These are phyloP conservation scores for Rhodosporidiobolus odoratus DNA, from an alignment of 768 basidiomycete genomes.

Conservation along the genomic window DNA sequence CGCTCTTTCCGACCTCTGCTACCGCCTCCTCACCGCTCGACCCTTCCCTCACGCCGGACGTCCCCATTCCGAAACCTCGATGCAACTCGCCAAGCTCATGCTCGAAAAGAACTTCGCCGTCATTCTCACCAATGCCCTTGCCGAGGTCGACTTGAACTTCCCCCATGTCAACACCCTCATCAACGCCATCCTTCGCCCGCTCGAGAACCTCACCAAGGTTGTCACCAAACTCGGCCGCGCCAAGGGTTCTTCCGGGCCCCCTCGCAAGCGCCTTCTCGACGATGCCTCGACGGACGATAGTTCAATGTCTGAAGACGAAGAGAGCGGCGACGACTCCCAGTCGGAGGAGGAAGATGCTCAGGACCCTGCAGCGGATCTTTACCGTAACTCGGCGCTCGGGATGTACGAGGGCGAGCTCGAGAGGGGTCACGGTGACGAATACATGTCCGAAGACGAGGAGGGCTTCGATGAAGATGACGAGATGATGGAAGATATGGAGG, in stretches of 20 bases:
- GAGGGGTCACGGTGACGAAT: conserved; percentile 41
- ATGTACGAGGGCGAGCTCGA: conserved; percentile 56
- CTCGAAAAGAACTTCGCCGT: conserved; percentile 94
- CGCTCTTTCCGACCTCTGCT: conserved; percentile 77
- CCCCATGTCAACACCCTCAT: conserved; percentile 81
- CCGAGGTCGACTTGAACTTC: conserved; percentile 92
- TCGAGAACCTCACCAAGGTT: conserved; percentile 85
- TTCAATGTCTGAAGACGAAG: conserved; percentile 46
- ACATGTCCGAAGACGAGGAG: conserved; percentile 38
- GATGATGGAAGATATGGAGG: conserved; percentile 39
- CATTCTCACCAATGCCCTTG: conserved; percentile 75
- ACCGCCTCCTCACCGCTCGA: conserved; percentile 75
- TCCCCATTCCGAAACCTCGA: conserved; percentile 62
- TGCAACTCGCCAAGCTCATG: conserved; percentile 96
- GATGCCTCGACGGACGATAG: conserved; percentile 56
- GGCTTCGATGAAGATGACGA: conserved; percentile 40
- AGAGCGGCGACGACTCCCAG: conserved; percentile 51
- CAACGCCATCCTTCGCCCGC: conserved; percentile 76
- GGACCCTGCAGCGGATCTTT: conserved; percentile 85
- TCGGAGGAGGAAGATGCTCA: conserved; percentile 60
- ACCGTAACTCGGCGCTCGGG: conserved; percentile 91
- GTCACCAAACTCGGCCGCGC: conserved; percentile 97
- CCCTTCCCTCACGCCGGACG: conserved; percentile 49
- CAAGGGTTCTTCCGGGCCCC: conserved; percentile 40
- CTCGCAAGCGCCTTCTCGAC: conserved; percentile 46